Conservation (phyloP, 1,139 yeast genomes). For the Pneumocystis oryctolagi region DNA sequence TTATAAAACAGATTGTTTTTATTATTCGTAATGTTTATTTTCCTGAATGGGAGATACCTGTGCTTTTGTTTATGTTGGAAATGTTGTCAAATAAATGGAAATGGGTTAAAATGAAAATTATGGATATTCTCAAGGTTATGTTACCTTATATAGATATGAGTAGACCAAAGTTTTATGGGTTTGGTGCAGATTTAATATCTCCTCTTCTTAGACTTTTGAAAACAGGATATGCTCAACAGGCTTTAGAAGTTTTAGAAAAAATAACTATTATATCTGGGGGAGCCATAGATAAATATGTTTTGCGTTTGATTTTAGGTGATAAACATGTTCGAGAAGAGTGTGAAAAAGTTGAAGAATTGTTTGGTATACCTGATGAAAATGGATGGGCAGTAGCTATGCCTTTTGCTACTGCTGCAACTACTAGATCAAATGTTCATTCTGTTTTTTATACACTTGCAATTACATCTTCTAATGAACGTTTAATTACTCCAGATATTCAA, state of each 20-base stretch:
- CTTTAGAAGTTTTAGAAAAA: slow-evolving; percentile 78
- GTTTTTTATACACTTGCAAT: slow-evolving; percentile 73
- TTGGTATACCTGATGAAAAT: slow-evolving; percentile 91
- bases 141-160: slow-evolving; percentile 67
- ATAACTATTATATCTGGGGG: slow-evolving; percentile 78
- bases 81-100: slow-evolving; percentile 56
- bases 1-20: slow-evolving; percentile 62
- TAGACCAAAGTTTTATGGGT: slow-evolving; percentile 67
- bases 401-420: slow-evolving; percentile 68
- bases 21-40: slow-evolving; percentile 54
- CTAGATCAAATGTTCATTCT: slow-evolving; percentile 87
- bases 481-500: slow-evolving; percentile 16
- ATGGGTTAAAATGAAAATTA: slow-evolving; percentile 70
- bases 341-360: slow-evolving; percentile 73
- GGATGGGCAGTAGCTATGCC: slow-evolving; percentile 99
- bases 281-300: slow-evolving; percentile 75
- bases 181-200: slow-evolving; percentile 88
- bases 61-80: slow-evolving; percentile 62
- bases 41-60: slow-evolving; percentile 60
- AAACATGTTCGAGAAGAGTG: slow-evolving; percentile 62
- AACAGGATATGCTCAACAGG: slow-evolving; percentile 78
- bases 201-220: slow-evolving; percentile 70
- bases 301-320: slow-evolving; percentile 83
- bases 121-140: slow-evolving; percentile 57
- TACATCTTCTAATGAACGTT: slow-evolving; percentile 17